Evolutionary conservation across 1,284 basidiomycete species (phyloP).

Genomic region (Malassezia arunalokei): DNA sequence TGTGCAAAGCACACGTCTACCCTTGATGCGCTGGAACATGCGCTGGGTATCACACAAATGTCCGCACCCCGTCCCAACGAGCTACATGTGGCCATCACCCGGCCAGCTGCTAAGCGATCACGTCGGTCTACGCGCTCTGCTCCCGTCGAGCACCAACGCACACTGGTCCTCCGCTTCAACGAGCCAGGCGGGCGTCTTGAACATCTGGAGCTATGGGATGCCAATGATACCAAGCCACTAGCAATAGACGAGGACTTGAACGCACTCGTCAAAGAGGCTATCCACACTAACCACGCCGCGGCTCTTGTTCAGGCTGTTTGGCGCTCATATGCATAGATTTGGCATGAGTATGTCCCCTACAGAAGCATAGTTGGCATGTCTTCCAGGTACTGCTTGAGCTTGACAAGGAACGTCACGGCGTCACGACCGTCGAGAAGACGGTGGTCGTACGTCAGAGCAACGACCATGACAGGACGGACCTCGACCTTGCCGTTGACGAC

Average conservation of each 20-base stretch:
- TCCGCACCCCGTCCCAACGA: constrained; percentile 1
- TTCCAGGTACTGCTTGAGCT: constrained; percentile 48
- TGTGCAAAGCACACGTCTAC: constrained; percentile 18
- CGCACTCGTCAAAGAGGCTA: not conserved
- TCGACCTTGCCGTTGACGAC: constrained; percentile 60
- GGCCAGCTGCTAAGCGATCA: not conserved
- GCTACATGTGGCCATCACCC: constrained; percentile 3
- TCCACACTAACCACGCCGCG: constrained; percentile 6
- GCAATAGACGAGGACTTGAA: not conserved
- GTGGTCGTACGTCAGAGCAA: constrained; percentile 80
- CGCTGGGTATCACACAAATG: constrained; percentile 5
- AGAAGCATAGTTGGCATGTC: constrained; percentile 43
- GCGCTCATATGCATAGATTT: constrained; percentile 15
- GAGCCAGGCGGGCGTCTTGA: constrained; percentile 7
- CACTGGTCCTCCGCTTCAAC: constrained; percentile 5
- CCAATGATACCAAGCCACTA: not conserved
- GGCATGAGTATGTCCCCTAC: constrained; percentile 18
- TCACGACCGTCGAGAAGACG: constrained; percentile 88
- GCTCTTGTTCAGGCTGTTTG: constrained; percentile 11
- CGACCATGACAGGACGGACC: constrained; percentile 87
- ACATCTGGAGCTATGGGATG: not conserved
- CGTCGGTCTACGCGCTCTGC: not conserved
- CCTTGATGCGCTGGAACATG: constrained; percentile 5
- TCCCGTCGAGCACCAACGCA: not conserved
- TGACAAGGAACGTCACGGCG: constrained; percentile 92